A percentile compares a stretch with the other conserved stretches of the same genome.
Evolutionary conservation across 2,329 filamentous ascomycete genomes (phyloP).

Genomic region (Pseudocercospora fijiensis): DNA sequence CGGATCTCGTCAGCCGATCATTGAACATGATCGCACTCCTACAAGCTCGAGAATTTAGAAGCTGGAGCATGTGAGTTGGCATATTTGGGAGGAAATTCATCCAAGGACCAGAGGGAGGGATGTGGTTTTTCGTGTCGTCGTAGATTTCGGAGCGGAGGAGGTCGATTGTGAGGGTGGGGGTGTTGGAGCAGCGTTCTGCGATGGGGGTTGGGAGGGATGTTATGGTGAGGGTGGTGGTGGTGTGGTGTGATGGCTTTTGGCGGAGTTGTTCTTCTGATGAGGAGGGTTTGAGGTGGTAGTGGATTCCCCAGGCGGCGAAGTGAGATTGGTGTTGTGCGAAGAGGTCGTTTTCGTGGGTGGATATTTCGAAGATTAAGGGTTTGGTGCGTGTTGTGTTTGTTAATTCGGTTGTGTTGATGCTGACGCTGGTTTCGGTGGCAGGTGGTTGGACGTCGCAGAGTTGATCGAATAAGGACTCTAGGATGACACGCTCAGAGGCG

Average conservation of each 20-base stretch:
- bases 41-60: conserved; percentile 74
- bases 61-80: conserved; percentile 57
- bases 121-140: conserved; percentile 44
- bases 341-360: conserved; percentile 58
- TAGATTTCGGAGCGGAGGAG: conserved; percentile 75
- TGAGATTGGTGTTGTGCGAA: conserved; percentile 55
- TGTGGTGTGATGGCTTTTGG: no score
- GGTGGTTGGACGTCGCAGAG: conserved; percentile 45
- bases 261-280: conserved; percentile 13
- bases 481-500: conserved; percentile 80
- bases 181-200: conserved; percentile 68
- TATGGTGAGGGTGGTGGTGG: conserved; percentile 43
- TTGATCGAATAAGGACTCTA: conserved; percentile 69
- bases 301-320: conserved; percentile 74
- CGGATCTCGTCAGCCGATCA: conserved; percentile 58
- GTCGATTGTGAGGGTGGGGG: conserved; percentile 70
- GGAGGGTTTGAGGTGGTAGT: conserved; percentile 50
- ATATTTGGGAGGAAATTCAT: conserved; percentile 20
- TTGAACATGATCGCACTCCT: conserved; percentile 86
- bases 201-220: conserved; percentile 68
- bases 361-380: conserved; percentile 65
- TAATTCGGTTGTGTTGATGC: conserved; percentile 12
- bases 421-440: background rate
- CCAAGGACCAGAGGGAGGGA: conserved; percentile 14
- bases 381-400: conserved; percentile 41